Base-by-base conservation (phyloP, 2,329 filamentous ascomycete genomes). In the Juglanconis oblonga region DNA sequence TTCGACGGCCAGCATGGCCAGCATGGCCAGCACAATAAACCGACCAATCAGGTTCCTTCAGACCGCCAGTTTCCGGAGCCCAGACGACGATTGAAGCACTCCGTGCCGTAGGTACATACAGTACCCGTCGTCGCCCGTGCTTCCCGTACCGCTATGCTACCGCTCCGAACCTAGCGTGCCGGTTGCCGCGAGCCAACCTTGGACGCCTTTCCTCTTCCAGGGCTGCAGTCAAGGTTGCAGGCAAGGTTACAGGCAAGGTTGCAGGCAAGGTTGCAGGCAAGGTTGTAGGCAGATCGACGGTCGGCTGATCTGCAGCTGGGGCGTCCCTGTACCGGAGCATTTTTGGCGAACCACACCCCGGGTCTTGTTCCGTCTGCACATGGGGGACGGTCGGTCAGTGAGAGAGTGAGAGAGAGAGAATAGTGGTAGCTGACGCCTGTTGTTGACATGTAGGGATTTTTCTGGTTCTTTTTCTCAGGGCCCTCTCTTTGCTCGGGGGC, bases 241-340 rank as follows among this genome's bases (percentile, higher is more conserved):
- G 10, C 53, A 57, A 55, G 59, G 52, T 58, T 58, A 55, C 51
- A 62, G 55, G 47, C 58, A 63, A n/a, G n/a, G n/a, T n/a, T n/a
- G n/a, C n/a, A n/a, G n/a, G n/a, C 40, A 57, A 55, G 59, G 58
- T 58, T 55, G 11, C 6, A 35, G 5, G n/a, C 53, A 57, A 55
- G 59, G 52, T 58, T 58, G 59, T 47, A 62, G 55, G 47, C 58
- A 63, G 62, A 63, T 63, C 62, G 62, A 50, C 58, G 55, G 59
- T 63, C 59, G 62, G 62, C 47, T 63, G 62, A 63, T 63, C 61
- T 63, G 61, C 61, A 63, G 50, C 58, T 62, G 59, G 59, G 59
- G 36, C 47, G 47, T 56, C 38, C 52, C 57, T 62, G 56, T 42
- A 8, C 55, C 47, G 47, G 55, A 50, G 24, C 14, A 35, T 45